Evolutionary conservation across 2,329 filamentous ascomycete genomes (phyloP).

Genomic region (Fusarium aywerte): DNA sequence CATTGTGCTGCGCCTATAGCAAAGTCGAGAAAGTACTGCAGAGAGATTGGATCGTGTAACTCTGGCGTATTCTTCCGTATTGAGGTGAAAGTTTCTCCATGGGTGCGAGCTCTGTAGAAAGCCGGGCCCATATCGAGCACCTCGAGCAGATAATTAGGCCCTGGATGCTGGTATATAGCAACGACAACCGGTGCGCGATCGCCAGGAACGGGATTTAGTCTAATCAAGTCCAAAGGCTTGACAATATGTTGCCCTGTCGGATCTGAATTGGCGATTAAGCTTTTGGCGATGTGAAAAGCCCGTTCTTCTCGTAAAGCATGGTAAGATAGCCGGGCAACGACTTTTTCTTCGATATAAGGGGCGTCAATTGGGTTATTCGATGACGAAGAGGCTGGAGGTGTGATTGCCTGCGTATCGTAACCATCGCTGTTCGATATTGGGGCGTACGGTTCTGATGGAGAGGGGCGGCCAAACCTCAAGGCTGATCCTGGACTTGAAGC

Average conservation of each 20-base stretch:
- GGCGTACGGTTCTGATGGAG: slow-evolving; percentile 55
- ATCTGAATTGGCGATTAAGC: slow-evolving; percentile 76
- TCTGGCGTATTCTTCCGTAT: slow-evolving; percentile 58
- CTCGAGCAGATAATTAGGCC: slow-evolving; percentile 75
- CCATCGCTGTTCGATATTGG: slow-evolving; percentile 50
- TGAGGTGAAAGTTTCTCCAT: slow-evolving; percentile 62
- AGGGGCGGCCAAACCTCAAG: slow-evolving; percentile 56
- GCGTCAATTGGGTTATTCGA: slow-evolving; percentile 56
- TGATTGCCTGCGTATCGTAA: slow-evolving; percentile 54
- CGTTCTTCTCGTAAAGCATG: slow-evolving; percentile 87
- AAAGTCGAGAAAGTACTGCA: slow-evolving; percentile 87
- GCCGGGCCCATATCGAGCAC: slow-evolving; percentile 82
- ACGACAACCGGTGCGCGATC: slow-evolving; percentile 79
- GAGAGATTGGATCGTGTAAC: slow-evolving; percentile 70
- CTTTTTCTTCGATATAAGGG: slow-evolving; percentile 69
- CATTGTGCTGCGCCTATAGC: slow-evolving; percentile 89
- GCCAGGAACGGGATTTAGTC: slow-evolving; percentile 73
- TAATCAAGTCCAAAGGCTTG: slow-evolving; percentile 81
- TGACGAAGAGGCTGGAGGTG: slow-evolving; percentile 49
- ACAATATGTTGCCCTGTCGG: slow-evolving; percentile 80
- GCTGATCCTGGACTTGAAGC: slow-evolving; percentile 58
- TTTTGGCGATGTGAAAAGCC: slow-evolving; percentile 84
- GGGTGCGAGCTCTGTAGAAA: slow-evolving; percentile 68
- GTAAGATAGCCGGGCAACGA: slow-evolving; percentile 84
- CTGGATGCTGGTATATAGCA: slow-evolving; percentile 82